Conservation (phyloP, 805 yeast genomes). For the Phaffomyces thermotolerans region DNA sequence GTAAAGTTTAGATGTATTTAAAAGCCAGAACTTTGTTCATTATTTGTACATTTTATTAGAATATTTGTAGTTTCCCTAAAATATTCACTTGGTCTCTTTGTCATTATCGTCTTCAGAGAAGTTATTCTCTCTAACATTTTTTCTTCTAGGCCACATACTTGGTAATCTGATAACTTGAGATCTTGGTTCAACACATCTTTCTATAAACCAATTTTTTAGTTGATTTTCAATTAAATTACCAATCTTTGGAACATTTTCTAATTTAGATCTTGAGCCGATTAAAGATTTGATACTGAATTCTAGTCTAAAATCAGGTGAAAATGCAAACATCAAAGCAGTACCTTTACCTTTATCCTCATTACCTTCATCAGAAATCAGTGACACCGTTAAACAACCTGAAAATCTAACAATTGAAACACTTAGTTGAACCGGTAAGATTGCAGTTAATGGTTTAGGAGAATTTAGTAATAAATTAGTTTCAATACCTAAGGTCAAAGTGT, state of each 20-base stretch:
- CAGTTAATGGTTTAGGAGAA: slow-evolving; percentile 77
- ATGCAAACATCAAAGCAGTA: slow-evolving; percentile 80
- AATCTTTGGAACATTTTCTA: slow-evolving; percentile 90
- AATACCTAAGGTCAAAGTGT: slow-evolving; percentile 77
- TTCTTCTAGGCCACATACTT: slow-evolving; percentile 75
- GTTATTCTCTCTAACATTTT: slow-evolving; percentile 39
- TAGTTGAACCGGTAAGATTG: slow-evolving; percentile 77
- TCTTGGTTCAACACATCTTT: slow-evolving; percentile 89
- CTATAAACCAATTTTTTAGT: slow-evolving; percentile 82
- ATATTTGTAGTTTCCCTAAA: too few species aligned
- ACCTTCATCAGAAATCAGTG: slow-evolving; percentile 28
- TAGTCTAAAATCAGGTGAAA: slow-evolving; percentile 83
- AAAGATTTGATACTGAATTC: slow-evolving; percentile 85
- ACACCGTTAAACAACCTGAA: slow-evolving; percentile 82
- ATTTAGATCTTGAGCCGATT: slow-evolving; percentile 86
- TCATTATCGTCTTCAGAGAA: slow-evolving; percentile 7
- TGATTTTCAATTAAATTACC: slow-evolving; percentile 77
- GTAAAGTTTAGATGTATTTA: background rate
- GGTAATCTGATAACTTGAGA: slow-evolving; percentile 83
- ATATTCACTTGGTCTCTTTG: background rate
- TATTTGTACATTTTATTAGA: too few species aligned
- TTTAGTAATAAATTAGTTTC: slow-evolving; percentile 75
- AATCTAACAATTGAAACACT: slow-evolving; percentile 86
- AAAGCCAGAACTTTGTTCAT: background rate
- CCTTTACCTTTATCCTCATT: slow-evolving; percentile 30